Evolutionary conservation across 2,329 filamentous ascomycete species (phyloP).

Genomic region (Aureobasidium lini): DNA sequence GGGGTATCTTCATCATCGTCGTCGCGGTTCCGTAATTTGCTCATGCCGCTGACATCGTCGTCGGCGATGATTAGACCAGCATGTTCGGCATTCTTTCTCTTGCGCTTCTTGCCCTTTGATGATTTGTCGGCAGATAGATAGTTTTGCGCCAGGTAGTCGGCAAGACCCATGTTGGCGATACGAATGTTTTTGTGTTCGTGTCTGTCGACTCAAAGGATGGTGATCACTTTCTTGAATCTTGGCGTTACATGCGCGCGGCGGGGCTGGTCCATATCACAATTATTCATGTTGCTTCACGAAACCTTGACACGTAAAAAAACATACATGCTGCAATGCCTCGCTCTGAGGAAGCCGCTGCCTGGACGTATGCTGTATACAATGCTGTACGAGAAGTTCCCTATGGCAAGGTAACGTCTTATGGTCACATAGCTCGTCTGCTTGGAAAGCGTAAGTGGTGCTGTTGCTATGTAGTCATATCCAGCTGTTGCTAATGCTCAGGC

Average conservation of each 20-base stretch:
- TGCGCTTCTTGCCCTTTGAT: constrained; percentile 46
- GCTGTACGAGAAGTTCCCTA: constrained; percentile 78
- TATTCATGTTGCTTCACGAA: background rate
- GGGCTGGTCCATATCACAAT: background rate
- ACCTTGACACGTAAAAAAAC: background rate
- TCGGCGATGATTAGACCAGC: constrained; percentile 40
- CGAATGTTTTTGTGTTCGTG: background rate
- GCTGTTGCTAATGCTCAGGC: background rate
- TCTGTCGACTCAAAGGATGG: background rate
- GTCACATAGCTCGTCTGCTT: constrained; percentile 65
- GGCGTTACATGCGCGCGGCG: background rate
- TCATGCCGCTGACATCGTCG: constrained; percentile 49
- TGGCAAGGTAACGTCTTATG: constrained; percentile 82
- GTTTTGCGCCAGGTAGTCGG: constrained; percentile 82
- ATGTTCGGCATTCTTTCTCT: constrained; percentile 33
- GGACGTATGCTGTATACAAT: constrained; percentile 70
- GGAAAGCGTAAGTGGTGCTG: constrained; percentile 57
- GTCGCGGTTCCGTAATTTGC: constrained; percentile 34
- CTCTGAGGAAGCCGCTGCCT: constrained; percentile 66
- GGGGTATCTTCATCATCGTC: constrained; percentile 51
- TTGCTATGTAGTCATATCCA: background rate
- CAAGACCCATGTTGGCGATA: constrained; percentile 50
- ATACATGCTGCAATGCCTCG: constrained; percentile 50
- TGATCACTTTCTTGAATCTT: background rate
- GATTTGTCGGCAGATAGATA: constrained; percentile 65